These are phyloP conservation scores for Ceratobasidium sp. DNA, from an alignment of 1,284 basidiomycete species.

Conservation along the genomic window DNA sequence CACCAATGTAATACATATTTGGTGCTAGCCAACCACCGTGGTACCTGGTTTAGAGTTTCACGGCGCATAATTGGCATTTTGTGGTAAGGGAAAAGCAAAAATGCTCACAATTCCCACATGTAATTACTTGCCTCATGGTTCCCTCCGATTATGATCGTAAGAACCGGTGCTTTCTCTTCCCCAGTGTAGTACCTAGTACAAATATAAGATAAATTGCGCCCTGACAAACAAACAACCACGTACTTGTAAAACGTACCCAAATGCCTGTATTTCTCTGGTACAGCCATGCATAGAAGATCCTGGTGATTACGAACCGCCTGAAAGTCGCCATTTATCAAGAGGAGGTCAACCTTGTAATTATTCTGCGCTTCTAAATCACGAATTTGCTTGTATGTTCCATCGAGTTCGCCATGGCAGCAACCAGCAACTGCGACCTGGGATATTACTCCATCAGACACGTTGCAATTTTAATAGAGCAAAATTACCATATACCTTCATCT, in stretches of 20 bases:
- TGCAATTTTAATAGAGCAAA: not conserved
- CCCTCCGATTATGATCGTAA: slow-evolving; percentile 95
- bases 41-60: slow-evolving; percentile 59
- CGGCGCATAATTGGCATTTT: not conserved
- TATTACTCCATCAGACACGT: not conserved
- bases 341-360: slow-evolving; percentile 74
- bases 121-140: slow-evolving; percentile 99
- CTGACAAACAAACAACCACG: slow-evolving; percentile 44
- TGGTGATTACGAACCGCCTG: slow-evolving; percentile 86
- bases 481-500: slow-evolving; percentile 21
- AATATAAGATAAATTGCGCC: slow-evolving; percentile 4
- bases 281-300: slow-evolving; percentile 89
- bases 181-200: slow-evolving; percentile 82
- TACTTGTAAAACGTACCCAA: slow-evolving; percentile 86
- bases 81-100: slow-evolving; percentile 20
- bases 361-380: slow-evolving; percentile 64
- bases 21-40: slow-evolving; percentile 96
- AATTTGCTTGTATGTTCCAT: slow-evolving; percentile 84
- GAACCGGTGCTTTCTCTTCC: slow-evolving; percentile 75
- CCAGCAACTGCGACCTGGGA: slow-evolving; percentile 86
- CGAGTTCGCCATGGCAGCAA: slow-evolving; percentile 90
- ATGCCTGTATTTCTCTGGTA: slow-evolving; percentile 85
- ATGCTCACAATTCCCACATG: slow-evolving; percentile 89
- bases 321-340: slow-evolving; percentile 95
- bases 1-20: slow-evolving; percentile 95